phyloP scores from a whole-genome alignment of 352 stramenopile species.

The Pythium coloratum region DNA sequence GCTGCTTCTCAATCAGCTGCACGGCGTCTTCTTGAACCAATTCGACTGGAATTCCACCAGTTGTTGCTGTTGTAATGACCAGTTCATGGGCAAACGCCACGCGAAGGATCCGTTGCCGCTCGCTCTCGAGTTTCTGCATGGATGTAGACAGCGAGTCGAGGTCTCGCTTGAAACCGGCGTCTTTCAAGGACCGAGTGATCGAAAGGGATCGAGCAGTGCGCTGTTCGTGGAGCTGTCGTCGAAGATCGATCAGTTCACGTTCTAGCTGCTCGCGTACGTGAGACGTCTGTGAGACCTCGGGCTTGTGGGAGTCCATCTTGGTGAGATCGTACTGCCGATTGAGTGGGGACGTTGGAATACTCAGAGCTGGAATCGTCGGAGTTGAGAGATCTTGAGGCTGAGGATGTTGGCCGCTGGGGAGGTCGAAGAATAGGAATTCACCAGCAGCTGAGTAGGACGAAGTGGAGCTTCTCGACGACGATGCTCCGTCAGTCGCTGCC shows the following conservation, averaged over 20 bases:
- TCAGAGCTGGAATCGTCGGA: neutral
- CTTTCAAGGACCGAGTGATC: slow-evolving; percentile 17
- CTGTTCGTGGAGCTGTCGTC: slow-evolving; percentile 34
- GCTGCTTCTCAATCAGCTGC: slow-evolving; percentile 29
- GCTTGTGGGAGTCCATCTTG: neutral
- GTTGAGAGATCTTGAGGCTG: neutral
- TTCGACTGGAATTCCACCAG: slow-evolving; percentile 16
- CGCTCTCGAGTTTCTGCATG: slow-evolving; percentile 32
- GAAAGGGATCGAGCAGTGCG: slow-evolving; percentile 20
- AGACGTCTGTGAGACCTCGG: neutral
- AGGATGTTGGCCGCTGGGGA: neutral
- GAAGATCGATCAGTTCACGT: slow-evolving; percentile 33
- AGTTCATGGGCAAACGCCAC: slow-evolving; percentile 40
- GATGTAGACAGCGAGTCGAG: slow-evolving; percentile 29
- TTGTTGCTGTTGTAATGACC: slow-evolving; percentile 18
- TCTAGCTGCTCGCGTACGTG: slow-evolving; percentile 13
- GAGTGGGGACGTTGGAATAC: neutral
- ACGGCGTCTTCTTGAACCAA: slow-evolving; percentile 45
- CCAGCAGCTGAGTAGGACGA: slow-evolving; percentile 38
- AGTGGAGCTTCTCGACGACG: slow-evolving; percentile 34
- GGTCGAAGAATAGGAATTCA: slow-evolving; percentile 51
- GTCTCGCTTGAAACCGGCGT: slow-evolving; percentile 27
- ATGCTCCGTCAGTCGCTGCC: slow-evolving; percentile 26
- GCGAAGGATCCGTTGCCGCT: slow-evolving; percentile 33
- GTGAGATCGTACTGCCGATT: neutral